These are phyloP conservation scores for Eucalyptus erythrocorys DNA, from an alignment of 345 rosid genomes.

Conservation along the genomic window DNA sequence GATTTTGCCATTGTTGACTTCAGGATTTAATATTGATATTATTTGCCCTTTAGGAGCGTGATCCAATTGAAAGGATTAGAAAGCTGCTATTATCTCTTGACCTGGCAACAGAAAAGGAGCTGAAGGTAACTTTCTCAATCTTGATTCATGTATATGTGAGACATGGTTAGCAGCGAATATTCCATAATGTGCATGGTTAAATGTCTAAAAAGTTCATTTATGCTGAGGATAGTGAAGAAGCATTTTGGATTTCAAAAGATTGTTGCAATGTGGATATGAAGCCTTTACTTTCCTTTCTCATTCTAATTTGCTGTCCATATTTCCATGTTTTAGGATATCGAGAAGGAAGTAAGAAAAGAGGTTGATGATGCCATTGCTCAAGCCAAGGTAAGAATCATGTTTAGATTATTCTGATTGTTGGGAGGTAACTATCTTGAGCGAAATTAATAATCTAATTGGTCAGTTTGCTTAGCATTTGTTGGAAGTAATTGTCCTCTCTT, in stretches of 20 bases:
- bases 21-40: not conserved
- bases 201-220: not conserved
- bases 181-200: not conserved
- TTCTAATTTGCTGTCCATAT: not conserved
- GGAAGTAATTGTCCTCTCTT: not conserved
- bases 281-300: not conserved
- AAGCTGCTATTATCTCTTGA: constrained; percentile 69
- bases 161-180: not conserved
- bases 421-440: not conserved
- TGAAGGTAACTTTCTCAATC: constrained; percentile 42
- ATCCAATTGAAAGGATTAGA: constrained; percentile 85
- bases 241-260: not conserved
- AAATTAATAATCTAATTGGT: not conserved
- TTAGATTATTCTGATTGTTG: not conserved
- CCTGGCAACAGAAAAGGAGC: constrained; percentile 87
- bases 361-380: constrained; percentile 92
- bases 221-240: not conserved
- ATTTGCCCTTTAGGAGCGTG: constrained; percentile 58
- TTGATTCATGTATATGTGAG: not conserved
- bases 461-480: not conserved
- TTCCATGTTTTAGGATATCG: constrained; percentile 54
- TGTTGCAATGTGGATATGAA: not conserved
- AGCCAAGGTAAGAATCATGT: constrained; percentile 64
- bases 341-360: constrained; percentile 80
- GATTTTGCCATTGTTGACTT: not conserved